A percentile compares a stretch with the other conserved stretches of the same genome.
Evolutionary conservation across 2,329 filamentous ascomycete genomes (phyloP).

Genomic region (Proliferodiscus dingleyae): DNA sequence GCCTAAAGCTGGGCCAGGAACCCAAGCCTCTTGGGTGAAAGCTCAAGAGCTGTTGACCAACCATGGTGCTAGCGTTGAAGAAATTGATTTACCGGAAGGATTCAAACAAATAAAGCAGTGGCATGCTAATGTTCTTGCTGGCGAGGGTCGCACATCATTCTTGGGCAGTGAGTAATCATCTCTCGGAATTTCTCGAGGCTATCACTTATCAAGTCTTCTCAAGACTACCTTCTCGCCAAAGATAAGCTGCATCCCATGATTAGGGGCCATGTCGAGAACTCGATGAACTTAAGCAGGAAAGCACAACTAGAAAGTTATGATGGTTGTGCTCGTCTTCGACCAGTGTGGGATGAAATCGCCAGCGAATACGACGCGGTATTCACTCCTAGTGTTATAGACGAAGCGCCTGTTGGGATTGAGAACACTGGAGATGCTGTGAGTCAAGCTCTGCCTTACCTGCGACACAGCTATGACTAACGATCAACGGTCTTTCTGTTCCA

Average conservation of each 20-base stretch:
- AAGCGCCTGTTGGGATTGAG: conserved; percentile 50
- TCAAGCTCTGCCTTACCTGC: conserved; percentile 3
- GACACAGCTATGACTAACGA: not conserved
- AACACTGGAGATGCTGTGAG: conserved; percentile 51
- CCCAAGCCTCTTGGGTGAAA: conserved; percentile 37
- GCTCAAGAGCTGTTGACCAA: conserved; percentile 37
- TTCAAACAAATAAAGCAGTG: conserved; percentile 47
- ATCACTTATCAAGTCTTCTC: conserved; percentile 8
- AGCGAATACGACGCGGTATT: conserved; percentile 50
- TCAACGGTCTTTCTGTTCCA: conserved; percentile 26
- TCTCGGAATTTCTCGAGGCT: not conserved
- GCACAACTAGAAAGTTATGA: conserved; percentile 52
- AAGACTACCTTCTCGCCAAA: conserved; percentile 47
- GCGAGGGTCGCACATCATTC: conserved; percentile 50
- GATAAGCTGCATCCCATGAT: conserved; percentile 43
- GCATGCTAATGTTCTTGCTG: conserved; percentile 45
- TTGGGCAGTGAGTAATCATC: conserved; percentile 29
- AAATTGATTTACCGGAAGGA: conserved; percentile 47
- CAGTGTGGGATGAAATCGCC: conserved; percentile 49
- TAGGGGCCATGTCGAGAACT: conserved; percentile 47
- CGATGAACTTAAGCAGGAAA: conserved; percentile 37
- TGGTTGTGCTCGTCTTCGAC: conserved; percentile 46
- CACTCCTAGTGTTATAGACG: conserved; percentile 53
- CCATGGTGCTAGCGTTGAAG: conserved; percentile 51
- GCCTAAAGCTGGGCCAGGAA: conserved; percentile 41